Conservation (phyloP, 495 filamentous ascomycete genomes). For the Hypoxylon perforatum region DNA sequence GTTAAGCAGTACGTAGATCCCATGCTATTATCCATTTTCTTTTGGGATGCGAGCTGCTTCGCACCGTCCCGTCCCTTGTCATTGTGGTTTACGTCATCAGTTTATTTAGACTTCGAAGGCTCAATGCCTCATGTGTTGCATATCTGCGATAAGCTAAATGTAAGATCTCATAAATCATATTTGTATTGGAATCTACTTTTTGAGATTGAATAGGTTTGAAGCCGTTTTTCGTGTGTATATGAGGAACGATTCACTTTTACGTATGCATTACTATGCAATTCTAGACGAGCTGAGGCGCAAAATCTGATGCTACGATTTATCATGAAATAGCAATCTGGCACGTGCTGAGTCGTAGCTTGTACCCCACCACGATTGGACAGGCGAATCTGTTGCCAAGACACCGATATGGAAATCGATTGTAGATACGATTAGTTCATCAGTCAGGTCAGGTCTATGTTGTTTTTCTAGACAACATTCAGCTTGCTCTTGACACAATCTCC, state of each 20-base stretch:
- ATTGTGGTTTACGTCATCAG: conserved; percentile 2
- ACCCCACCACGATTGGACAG: conserved; percentile 17
- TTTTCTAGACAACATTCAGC: neutral
- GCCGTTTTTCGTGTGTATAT: neutral
- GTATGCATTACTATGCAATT: conserved; percentile 16
- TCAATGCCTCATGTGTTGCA: neutral
- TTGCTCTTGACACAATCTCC: neutral
- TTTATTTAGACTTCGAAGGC: neutral
- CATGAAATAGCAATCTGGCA: conserved; percentile 23
- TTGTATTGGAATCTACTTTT: too few species aligned
- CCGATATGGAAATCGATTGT: conserved; percentile 8
- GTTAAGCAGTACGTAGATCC: neutral
- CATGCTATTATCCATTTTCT: neutral
- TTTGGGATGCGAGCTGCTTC: conserved; percentile 2
- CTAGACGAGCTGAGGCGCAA: conserved; percentile 1
- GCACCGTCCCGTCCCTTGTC: conserved; percentile 7
- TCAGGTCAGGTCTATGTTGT: neutral
- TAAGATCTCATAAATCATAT: too few species aligned
- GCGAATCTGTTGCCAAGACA: conserved; percentile 14
- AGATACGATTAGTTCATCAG: neutral
- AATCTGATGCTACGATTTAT: neutral
- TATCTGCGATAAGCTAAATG: too few species aligned
- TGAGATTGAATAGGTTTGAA: neutral
- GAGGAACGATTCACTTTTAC: conserved; percentile 5
- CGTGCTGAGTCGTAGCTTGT: conserved; percentile 9